These are phyloP conservation scores for Arthrobotrys pseudoclavata DNA, from an alignment of 2,329 filamentous ascomycete species.

Conservation along the genomic window DNA sequence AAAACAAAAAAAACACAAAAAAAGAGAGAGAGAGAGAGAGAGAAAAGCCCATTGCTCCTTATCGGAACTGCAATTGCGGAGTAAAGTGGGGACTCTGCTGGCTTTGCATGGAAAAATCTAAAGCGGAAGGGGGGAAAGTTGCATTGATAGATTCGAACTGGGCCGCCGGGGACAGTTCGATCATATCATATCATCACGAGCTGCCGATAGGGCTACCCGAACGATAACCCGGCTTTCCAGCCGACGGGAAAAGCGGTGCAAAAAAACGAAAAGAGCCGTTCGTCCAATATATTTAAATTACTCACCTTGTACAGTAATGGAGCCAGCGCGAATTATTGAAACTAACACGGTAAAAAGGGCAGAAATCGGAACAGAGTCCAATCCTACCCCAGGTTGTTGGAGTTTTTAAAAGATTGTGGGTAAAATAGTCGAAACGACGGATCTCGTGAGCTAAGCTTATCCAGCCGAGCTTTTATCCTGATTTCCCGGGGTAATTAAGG, in stretches of 20 bases:
- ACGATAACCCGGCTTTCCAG: conserved; percentile 24
- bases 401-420: conserved; percentile 34
- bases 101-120: conserved; percentile 29
- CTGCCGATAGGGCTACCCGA: conserved; percentile 57
- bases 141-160: conserved; percentile 14
- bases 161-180: conserved; percentile 17
- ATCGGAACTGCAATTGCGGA: conserved; percentile 28
- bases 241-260: conserved; percentile 20
- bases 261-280: conserved; percentile 40
- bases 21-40: conserved; percentile 2
- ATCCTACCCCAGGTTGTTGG: conserved; percentile 57
- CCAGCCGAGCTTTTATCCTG: conserved; percentile 58
- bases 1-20: conserved; percentile 8
- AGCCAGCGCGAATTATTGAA: conserved; percentile 59
- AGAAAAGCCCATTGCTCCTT: conserved; percentile 16
- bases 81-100: conserved; percentile 24
- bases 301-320: conserved; percentile 60
- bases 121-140: conserved; percentile 15
- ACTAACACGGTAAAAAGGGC: conserved; percentile 57
- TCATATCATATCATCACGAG: conserved; percentile 47
- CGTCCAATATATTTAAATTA: conserved; percentile 45
- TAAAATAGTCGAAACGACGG: conserved; percentile 52
- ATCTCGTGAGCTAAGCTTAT: conserved; percentile 58
- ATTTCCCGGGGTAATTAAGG: conserved; percentile 57
- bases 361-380: conserved; percentile 58